Conservation (phyloP, 768 basidiomycete species). For the Tulasnella calospora region DNA sequence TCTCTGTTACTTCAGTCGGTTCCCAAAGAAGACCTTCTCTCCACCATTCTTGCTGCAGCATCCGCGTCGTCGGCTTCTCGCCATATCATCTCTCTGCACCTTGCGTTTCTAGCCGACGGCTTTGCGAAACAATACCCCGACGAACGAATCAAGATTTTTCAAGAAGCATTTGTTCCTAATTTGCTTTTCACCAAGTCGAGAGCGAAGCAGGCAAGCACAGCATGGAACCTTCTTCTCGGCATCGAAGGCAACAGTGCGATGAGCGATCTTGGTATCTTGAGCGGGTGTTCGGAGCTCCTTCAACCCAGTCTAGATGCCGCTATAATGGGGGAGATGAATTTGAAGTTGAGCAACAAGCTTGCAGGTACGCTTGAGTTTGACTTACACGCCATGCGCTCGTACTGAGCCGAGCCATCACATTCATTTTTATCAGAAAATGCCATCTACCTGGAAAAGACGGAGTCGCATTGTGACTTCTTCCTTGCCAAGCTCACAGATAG, state of each 20-base stretch:
- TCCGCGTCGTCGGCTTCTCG: constrained; percentile 39
- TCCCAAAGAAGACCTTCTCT: background rate
- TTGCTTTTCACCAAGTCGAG: constrained; percentile 69
- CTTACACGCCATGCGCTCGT: background rate
- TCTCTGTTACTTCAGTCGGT: background rate
- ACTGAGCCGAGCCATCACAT: background rate
- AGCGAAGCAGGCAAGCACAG: constrained; percentile 57
- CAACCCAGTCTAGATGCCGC: constrained; percentile 32
- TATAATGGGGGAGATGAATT: constrained; percentile 51
- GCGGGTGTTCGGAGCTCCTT: constrained; percentile 31
- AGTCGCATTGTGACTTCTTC: constrained; percentile 44
- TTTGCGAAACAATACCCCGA: constrained; percentile 40
- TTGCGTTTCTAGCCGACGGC: constrained; percentile 51
- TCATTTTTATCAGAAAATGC: background rate
- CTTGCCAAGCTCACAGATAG: constrained; percentile 49
- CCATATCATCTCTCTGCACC: constrained; percentile 50
- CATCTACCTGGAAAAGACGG: background rate
- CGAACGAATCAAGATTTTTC: constrained; percentile 30
- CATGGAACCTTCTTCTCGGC: constrained; percentile 45
- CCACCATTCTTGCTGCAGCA: background rate
- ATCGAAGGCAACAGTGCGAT: constrained; percentile 38
- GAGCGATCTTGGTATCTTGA: constrained; percentile 34
- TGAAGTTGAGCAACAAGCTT: constrained; percentile 53
- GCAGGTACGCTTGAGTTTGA: constrained; percentile 47
- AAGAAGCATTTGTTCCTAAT: constrained; percentile 60